Evolutionary conservation across 2,329 filamentous ascomycete genomes (phyloP).

Genomic region (Alternaria infectoria): DNA sequence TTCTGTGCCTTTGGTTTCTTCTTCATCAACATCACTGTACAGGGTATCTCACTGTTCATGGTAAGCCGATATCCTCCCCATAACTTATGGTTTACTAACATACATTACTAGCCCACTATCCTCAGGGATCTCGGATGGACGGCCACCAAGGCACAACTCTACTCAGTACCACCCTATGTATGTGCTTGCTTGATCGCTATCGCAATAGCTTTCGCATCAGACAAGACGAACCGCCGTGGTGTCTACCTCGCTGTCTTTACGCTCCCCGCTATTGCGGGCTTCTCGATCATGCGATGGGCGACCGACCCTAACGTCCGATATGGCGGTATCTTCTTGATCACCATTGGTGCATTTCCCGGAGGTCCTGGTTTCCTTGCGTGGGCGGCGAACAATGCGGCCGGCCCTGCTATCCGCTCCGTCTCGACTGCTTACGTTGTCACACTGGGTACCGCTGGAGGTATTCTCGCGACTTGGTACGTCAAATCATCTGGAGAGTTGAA

Average conservation of each 20-base stretch:
- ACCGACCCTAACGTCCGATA: constrained; percentile 62
- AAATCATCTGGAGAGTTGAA: not conserved
- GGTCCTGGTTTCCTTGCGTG: constrained; percentile 65
- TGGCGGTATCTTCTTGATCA: constrained; percentile 62
- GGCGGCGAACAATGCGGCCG: constrained; percentile 65
- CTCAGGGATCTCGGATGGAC: constrained; percentile 48
- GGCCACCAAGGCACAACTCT: constrained; percentile 47
- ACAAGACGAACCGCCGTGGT: constrained; percentile 48
- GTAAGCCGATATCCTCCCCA: constrained; percentile 21
- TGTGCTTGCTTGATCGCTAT: constrained; percentile 47
- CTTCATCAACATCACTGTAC: constrained; percentile 66
- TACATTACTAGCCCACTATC: constrained; percentile 42
- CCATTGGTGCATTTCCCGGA: constrained; percentile 63
- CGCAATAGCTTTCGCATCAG: constrained; percentile 43
- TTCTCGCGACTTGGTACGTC: constrained; percentile 59
- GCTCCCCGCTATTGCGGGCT: constrained; percentile 57
- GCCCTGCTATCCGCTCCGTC: constrained; percentile 63
- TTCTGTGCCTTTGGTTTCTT: constrained; percentile 66
- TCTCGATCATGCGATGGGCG: constrained; percentile 62
- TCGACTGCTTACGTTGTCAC: constrained; percentile 69
- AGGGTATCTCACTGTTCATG: constrained; percentile 52
- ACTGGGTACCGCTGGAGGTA: constrained; percentile 65
- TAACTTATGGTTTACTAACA: not conserved
- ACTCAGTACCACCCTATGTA: constrained; percentile 49
- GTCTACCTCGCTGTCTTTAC: constrained; percentile 47